A percentile compares a stretch with the other conserved stretches of the same genome.
These are phyloP conservation scores for Nothomitra cinnamomea DNA, from an alignment of 2,329 filamentous ascomycete genomes.

Conservation along the genomic window DNA sequence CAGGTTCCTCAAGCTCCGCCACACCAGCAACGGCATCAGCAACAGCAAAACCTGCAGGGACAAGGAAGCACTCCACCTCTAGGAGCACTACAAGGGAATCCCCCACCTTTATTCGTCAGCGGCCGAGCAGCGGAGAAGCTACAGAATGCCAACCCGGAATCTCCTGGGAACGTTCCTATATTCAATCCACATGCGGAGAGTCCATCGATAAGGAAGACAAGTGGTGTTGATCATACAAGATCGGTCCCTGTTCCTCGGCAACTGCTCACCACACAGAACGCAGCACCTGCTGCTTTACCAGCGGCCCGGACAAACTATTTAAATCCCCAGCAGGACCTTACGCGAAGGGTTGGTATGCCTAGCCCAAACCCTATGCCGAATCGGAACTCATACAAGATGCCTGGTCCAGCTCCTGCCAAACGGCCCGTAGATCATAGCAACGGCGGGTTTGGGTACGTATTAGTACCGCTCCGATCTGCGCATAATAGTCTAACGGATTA, in stretches of 20 bases:
- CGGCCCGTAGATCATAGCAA: background rate
- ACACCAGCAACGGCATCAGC: slow-evolving; percentile 1
- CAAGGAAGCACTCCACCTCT: slow-evolving; percentile 6
- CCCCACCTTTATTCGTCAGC: slow-evolving; percentile 49
- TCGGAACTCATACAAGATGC: slow-evolving; percentile 28
- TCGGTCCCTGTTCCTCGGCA: slow-evolving; percentile 53
- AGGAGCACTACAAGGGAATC: slow-evolving; percentile 14
- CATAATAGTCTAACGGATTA: background rate
- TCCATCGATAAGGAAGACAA: slow-evolving; percentile 77
- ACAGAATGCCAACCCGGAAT: slow-evolving; percentile 28
- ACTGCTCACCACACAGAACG: slow-evolving; percentile 6
- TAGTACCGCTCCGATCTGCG: background rate
- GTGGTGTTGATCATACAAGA: slow-evolving; percentile 65
- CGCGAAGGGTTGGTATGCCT: slow-evolving; percentile 32
- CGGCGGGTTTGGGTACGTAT: background rate
- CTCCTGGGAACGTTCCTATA: slow-evolving; percentile 30
- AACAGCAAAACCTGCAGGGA: background rate
- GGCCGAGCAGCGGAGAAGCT: slow-evolving; percentile 45
- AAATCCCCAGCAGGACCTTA: slow-evolving; percentile 29
- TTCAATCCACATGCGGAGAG: slow-evolving; percentile 64
- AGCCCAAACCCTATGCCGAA: slow-evolving; percentile 26
- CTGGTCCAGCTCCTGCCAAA: slow-evolving; percentile 15
- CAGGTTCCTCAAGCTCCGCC: background rate
- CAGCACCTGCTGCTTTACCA: slow-evolving; percentile 5
- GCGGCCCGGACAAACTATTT: slow-evolving; percentile 24